These are phyloP conservation scores for Aquanectria penicillioides DNA, from an alignment of 2,329 filamentous ascomycete species.

Conservation along the genomic window DNA sequence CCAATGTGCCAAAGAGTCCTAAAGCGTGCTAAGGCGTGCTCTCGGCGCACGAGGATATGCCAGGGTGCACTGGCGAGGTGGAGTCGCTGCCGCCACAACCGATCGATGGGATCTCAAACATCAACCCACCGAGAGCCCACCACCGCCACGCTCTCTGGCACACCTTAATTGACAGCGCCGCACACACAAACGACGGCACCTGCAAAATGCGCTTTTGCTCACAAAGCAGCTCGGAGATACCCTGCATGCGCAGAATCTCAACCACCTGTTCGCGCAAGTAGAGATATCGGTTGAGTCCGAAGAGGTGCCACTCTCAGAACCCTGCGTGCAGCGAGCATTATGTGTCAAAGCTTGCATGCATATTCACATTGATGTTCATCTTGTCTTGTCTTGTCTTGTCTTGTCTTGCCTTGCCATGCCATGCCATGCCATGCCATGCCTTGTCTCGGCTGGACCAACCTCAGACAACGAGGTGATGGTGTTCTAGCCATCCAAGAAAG, in stretches of 20 bases:
- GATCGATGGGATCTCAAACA: constrained; percentile 30
- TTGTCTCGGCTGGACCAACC: too few relatives aligned
- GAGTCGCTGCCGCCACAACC: constrained; percentile 32
- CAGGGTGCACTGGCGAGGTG: constrained; percentile 21
- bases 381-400: background rate
- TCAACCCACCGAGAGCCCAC: constrained; percentile 1
- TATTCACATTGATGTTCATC: too few relatives aligned
- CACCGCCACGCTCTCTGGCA: background rate
- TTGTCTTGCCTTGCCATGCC: background rate
- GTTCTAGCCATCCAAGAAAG: too few relatives aligned
- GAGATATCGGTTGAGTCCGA: background rate
- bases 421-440: too few relatives aligned
- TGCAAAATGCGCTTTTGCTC: too few relatives aligned
- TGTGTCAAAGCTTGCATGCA: background rate
- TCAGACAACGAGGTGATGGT: too few relatives aligned
- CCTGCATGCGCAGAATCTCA: constrained; percentile 11
- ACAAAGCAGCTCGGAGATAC: background rate
- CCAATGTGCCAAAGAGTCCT: too few relatives aligned
- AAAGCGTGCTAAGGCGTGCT: too few relatives aligned
- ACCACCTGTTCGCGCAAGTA: constrained; percentile 9
- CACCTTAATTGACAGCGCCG: constrained; percentile 2
- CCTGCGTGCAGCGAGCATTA: constrained; percentile 8
- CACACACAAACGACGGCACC: too few relatives aligned
- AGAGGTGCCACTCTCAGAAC: constrained; percentile 1
- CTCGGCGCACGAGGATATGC: background rate